Conservation (phyloP, 2,329 filamentous ascomycete species). For the Cryphonectria radicalis region DNA sequence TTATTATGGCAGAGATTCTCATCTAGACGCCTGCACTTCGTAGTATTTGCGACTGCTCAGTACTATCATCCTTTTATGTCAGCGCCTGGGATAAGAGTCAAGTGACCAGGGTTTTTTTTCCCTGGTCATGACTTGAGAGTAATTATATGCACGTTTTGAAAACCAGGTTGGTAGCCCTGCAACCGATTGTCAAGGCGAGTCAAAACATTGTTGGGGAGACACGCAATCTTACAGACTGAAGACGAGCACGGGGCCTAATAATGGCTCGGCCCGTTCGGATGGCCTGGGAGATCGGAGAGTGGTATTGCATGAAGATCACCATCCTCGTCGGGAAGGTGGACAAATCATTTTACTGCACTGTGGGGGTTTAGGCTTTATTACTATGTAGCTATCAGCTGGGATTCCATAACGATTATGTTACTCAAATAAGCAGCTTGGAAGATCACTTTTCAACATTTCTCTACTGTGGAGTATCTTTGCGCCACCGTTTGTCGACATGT, state of each 20-base stretch:
- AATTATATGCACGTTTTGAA: no score
- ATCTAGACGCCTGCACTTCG: no score
- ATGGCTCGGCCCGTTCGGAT: background rate
- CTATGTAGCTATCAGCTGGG: background rate
- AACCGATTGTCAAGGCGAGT: background rate
- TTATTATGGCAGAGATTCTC: no score
- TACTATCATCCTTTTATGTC: no score
- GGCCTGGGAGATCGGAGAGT: background rate
- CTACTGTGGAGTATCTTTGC: background rate
- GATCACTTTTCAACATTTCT: background rate
- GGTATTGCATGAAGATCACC: conserved; percentile 2
- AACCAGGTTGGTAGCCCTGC: background rate
- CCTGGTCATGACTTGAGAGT: no score
- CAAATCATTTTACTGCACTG: background rate
- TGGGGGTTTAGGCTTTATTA: background rate
- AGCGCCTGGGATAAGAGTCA: no score
- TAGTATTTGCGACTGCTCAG: no score
- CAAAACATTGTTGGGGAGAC: background rate
- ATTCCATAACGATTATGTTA: background rate
- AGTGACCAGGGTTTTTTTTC: no score
- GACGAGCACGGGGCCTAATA: background rate
- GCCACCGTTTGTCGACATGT: background rate
- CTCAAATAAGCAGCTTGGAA: background rate
- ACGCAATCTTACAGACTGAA: background rate
- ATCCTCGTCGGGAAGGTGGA: conserved; percentile 11